Base-by-base conservation (phyloP, 176 grass and related monocot species). In the Canna indica region DNA sequence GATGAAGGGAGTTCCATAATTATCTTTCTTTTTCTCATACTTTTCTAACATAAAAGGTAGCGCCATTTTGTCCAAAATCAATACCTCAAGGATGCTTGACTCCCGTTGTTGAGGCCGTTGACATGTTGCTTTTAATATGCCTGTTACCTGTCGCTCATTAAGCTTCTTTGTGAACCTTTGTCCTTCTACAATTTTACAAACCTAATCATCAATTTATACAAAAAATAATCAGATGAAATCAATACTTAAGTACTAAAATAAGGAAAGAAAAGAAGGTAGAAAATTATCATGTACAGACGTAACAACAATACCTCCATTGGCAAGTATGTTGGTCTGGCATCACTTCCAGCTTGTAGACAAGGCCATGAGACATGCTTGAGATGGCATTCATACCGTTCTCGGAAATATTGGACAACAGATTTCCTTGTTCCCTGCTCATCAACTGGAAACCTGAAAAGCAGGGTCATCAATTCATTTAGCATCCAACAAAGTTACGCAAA, bases 131-230 rank as follows among this genome's bases (percentile, higher is more conserved):
- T 72, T 83, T 33, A 95, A 72, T 36, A 95, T 72, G 31, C 80
- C 83, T 41, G 91, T 90, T 39, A 88, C 87, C 60, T 88, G 87
- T 53, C 28, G 87, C 53, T 95, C 91, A 84, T 83, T 95, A 22
- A 95, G 75, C 65, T 88, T 90, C 76, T 88, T 88, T 13, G 75
- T 82, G 31, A 79, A 95, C 69, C 88, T 90, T 29, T 95, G 87
- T 24, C 91, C 91, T 88, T 88, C 85, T 0, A 95, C 57, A 66
- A 95, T 95, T 67, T 79, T 85, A 75, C 87, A 91, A 22, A 79
- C 87, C 91, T 95, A 22, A 10, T 86, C 3, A 81, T 27, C 28
- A 63, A 28, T 71, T 30, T 44, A 42, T 26, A 69, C 46, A 26
- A 33, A 47, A 45, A 70, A 34, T 70, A 13, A 36, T 35, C n/a